These are phyloP conservation scores for Cercospora sesami DNA, from an alignment of 2,329 filamentous ascomycete species.

Conservation along the genomic window DNA sequence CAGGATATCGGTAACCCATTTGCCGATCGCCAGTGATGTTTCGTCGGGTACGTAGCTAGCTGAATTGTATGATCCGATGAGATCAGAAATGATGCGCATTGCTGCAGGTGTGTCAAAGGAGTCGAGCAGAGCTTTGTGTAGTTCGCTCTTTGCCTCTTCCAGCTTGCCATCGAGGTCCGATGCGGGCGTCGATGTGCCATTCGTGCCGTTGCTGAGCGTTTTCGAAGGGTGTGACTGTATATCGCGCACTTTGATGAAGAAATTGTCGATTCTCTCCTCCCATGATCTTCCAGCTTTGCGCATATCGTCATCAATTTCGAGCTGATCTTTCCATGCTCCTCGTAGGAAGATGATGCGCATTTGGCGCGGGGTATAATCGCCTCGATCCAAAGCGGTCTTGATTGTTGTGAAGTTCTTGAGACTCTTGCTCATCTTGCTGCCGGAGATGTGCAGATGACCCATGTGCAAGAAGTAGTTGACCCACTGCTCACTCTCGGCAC, in stretches of 20 bases:
- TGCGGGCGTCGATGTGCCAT: slow-evolving; percentile 37
- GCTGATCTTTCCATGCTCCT: slow-evolving; percentile 84
- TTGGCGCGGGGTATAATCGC: slow-evolving; percentile 73
- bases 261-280: slow-evolving; percentile 76
- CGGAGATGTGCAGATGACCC: slow-evolving; percentile 85
- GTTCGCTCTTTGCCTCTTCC: slow-evolving; percentile 55
- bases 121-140: slow-evolving; percentile 70
- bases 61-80: slow-evolving; percentile 76
- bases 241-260: slow-evolving; percentile 62
- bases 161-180: slow-evolving; percentile 49
- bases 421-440: slow-evolving; percentile 94
- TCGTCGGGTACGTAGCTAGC: slow-evolving; percentile 49
- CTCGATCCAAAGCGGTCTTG: slow-evolving; percentile 69
- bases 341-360: slow-evolving; percentile 85
- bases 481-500: slow-evolving; percentile 62
- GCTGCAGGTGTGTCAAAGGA: slow-evolving; percentile 84
- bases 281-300: slow-evolving; percentile 68
- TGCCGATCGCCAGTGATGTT: slow-evolving; percentile 59
- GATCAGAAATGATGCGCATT: slow-evolving; percentile 73
- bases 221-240: slow-evolving; percentile 37
- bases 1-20: slow-evolving; percentile 80
- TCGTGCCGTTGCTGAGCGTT: slow-evolving; percentile 16
- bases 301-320: slow-evolving; percentile 81
- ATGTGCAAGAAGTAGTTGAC: slow-evolving; percentile 96
- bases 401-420: slow-evolving; percentile 97